Conservation (phyloP, 768 basidiomycete genomes). For the Daedalea quercina region DNA sequence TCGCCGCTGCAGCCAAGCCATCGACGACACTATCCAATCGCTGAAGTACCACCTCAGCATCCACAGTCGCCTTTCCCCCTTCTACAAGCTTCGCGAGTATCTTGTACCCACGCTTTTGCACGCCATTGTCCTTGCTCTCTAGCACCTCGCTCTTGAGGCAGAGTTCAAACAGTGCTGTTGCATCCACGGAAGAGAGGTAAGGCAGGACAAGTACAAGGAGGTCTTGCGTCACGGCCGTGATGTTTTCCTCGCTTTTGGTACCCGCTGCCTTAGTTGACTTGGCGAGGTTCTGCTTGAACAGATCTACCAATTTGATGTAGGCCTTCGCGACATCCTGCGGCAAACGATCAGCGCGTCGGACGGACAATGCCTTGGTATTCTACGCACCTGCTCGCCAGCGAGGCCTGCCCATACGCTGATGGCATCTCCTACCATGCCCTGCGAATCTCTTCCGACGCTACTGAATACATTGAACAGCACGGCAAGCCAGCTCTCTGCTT, state of each 20-base stretch:
- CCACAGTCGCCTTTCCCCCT: conserved; percentile 45
- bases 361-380: too few species aligned
- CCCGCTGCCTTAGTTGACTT: conserved; percentile 28
- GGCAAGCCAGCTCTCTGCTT: conserved; percentile 90
- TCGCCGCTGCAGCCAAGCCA: conserved; percentile 74
- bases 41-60: conserved; percentile 54
- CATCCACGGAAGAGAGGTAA: conserved; percentile 55
- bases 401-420: conserved; percentile 84
- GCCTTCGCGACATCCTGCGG: conserved; percentile 71
- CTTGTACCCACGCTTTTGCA: conserved; percentile 96
- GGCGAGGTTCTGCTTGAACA: conserved; percentile 61
- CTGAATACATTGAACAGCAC: conserved; percentile 97
- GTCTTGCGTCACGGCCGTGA: conserved; percentile 69
- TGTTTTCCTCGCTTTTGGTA: conserved; percentile 32
- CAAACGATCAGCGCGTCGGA: neutral
- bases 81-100: conserved; percentile 73
- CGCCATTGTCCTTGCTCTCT: conserved; percentile 71
- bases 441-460: conserved; percentile 65
- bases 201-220: conserved; percentile 82
- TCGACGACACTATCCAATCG: conserved; percentile 59
- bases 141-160: conserved; percentile 66
- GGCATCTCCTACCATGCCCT: conserved; percentile 80
- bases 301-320: conserved; percentile 66
- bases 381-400: conserved; percentile 57
- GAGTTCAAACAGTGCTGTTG: conserved; percentile 58